Conservation (phyloP, 306 rosid species). For the Delonix regia region DNA sequence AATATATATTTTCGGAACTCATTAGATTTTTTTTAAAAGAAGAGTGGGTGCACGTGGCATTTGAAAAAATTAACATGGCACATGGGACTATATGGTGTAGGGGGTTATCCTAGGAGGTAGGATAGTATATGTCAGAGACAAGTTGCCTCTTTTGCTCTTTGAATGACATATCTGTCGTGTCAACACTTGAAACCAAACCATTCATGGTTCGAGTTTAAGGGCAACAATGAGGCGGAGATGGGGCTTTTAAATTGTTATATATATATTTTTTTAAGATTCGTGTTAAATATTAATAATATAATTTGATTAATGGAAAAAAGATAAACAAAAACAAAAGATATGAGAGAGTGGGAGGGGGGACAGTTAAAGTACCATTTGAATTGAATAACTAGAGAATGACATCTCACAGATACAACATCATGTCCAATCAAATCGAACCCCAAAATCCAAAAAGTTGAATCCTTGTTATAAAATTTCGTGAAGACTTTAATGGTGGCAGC, state of each 20-base stretch:
- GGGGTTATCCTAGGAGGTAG: constrained; percentile 31
- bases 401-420: constrained; percentile 39
- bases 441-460: not conserved
- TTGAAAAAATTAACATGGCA: constrained; percentile 18
- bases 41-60: not conserved
- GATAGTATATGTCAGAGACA: constrained; percentile 36
- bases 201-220: not conserved
- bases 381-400: constrained; percentile 40
- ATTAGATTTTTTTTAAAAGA: too few relatives aligned
- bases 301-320: too few relatives aligned
- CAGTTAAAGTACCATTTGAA: constrained; percentile 12
- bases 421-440: constrained; percentile 50
- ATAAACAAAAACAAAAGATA: not conserved
- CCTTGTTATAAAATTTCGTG: not conserved
- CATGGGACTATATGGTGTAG: constrained; percentile 20
- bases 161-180: constrained; percentile 24
- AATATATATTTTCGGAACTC: too few relatives aligned
- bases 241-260: not conserved
- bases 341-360: not conserved
- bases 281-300: too few relatives aligned
- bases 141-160: constrained; percentile 11
- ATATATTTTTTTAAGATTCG: too few relatives aligned
- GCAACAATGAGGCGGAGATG: not conserved
- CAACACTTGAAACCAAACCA: constrained; percentile 1
- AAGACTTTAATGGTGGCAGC: not conserved